Base-by-base conservation (phyloP, 345 rosid species). In the Bretschneidera sinensis region DNA sequence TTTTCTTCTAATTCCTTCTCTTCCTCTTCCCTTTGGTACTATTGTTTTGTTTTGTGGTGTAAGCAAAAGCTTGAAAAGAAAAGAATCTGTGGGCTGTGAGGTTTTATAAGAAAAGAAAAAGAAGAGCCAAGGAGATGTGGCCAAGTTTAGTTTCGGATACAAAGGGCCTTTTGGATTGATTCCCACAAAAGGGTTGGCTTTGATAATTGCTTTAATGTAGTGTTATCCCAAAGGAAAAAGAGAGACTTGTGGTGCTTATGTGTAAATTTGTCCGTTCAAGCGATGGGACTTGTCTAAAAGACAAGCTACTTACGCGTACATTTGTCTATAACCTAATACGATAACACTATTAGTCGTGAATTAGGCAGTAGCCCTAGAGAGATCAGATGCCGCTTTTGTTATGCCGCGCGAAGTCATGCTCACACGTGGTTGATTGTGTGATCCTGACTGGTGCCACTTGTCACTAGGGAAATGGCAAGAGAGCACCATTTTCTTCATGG, bases 71-170 rank as follows among this genome's bases (percentile, higher is more conserved):
- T 67, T 23, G 17, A 48, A 60, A 48, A 48, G 61, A 57, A 55
- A 71, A 65, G 69, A 67, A 72, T 68, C 52, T 58, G 21, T 8
- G 63, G 15, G 23, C 9, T 25, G 0, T 55, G 53, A 39, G 60
- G 39, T 21, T 2, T 28, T 57, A 21, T 15, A 55, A 17, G 60
- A 11, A 50, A 13, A 61, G 61, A 64, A 60, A 71, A 71, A 55
- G 72, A 43, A 79, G 57, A 54, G 52, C 54, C 18, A 62, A 71
- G 33, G 18, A 43, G 18, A 48, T 61, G 63, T 35, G 62, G 64
- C 48, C 17, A 62, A 77, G 73, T 34, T 74, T 74, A 60, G 76
- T 47, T 60, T 58, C 11, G 45, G 45, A 11, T 39, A 39, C 4
- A 59, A 72, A 70, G 75, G 48, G 19, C 13, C 4, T 2, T 65